Percentiles rank a stretch among this genome's conserved stretches.
These are phyloP conservation scores for Cardiospermum halicacabum DNA, from an alignment of 345 rosid species.

Conservation along the genomic window DNA sequence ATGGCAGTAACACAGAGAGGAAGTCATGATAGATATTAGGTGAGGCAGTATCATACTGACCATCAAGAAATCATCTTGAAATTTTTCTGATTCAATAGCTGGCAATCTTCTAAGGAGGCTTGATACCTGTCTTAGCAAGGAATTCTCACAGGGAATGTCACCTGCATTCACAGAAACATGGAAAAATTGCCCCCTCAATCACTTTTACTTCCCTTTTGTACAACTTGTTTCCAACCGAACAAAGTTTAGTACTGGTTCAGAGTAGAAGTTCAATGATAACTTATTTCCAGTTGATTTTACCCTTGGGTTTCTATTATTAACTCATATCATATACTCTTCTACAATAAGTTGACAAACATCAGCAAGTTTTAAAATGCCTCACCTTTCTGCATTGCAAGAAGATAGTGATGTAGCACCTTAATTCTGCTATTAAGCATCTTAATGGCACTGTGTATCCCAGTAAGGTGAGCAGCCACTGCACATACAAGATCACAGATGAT, in stretches of 20 bases:
- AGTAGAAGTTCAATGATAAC: not conserved
- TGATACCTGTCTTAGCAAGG: constrained; percentile 86
- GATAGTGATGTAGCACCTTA: constrained; percentile 89
- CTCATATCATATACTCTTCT: not conserved
- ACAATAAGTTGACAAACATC: not conserved
- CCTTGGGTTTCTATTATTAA: not conserved
- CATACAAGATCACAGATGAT: constrained; percentile 3
- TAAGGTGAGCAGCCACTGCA: constrained; percentile 99
- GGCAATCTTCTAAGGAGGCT: constrained; percentile 94
- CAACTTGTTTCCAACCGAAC: not conserved
- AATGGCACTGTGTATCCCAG: constrained; percentile 95
- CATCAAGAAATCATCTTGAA: constrained; percentile 93
- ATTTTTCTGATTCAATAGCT: constrained; percentile 85
- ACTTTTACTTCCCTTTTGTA: not conserved
- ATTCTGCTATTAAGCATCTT: constrained; percentile 97
- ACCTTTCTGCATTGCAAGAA: constrained; percentile 91
- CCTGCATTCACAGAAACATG: constrained; percentile 41
- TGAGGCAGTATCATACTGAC: constrained; percentile 34
- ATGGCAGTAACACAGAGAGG: not conserved
- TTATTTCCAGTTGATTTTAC: not conserved
- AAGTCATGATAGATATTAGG: not conserved
- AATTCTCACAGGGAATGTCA: constrained; percentile 86
- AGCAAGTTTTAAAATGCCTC: not conserved
- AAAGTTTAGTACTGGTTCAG: not conserved
- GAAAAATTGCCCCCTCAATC: not conserved